Evolutionary conservation across 306 rosid species (phyloP).

Genomic region (Mimosa pudica): DNA sequence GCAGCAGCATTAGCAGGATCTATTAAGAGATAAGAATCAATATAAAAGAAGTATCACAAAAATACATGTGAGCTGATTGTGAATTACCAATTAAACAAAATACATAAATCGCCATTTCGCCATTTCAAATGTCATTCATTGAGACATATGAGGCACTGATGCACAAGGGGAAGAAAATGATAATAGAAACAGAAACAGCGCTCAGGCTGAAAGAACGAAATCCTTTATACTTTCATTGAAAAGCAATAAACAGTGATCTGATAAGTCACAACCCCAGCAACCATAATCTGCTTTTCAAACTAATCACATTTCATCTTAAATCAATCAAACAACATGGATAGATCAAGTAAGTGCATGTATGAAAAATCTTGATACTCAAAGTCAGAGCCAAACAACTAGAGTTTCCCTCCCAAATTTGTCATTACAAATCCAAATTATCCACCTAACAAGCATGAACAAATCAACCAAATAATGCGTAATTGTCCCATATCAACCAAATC

Average conservation of each 20-base stretch:
- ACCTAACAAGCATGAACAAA: neutral
- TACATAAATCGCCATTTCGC: neutral
- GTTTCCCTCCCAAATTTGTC: neutral
- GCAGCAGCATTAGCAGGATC: conserved; percentile 68
- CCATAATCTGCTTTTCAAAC: neutral
- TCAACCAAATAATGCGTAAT: neutral
- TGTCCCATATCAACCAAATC: conserved; percentile 14
- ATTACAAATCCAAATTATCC: conserved; percentile 20
- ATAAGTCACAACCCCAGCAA: neutral
- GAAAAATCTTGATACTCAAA: conserved; percentile 3
- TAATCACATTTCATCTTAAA: neutral
- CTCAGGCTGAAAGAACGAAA: neutral
- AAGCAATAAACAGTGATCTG: neutral
- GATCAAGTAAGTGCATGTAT: neutral
- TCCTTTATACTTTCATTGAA: neutral
- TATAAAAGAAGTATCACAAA: conserved; percentile 24
- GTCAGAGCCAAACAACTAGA: conserved; percentile 5
- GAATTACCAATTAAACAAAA: neutral
- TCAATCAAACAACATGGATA: neutral
- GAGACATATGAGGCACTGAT: neutral
- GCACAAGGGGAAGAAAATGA: neutral
- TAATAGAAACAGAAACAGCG: neutral
- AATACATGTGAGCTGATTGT: neutral
- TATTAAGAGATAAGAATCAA: conserved; percentile 38
- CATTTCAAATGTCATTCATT: neutral